These are phyloP conservation scores for Paragyromitra xinjiangensis DNA, from an alignment of 495 filamentous ascomycete genomes.

Conservation along the genomic window DNA sequence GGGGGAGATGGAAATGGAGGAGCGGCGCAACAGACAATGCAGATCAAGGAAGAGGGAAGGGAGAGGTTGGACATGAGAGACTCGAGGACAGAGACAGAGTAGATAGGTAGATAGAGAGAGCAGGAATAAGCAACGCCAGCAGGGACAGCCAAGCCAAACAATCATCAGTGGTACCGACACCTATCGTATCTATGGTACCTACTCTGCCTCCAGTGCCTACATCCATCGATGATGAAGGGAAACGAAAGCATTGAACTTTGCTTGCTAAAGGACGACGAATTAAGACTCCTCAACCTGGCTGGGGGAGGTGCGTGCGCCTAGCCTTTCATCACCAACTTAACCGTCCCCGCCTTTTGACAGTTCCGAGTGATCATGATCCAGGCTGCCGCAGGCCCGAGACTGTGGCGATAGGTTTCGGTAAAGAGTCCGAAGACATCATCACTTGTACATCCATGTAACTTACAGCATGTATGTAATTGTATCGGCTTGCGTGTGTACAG, in stretches of 20 bases:
- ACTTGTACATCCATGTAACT: slow-evolving; percentile 29
- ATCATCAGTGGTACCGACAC: slow-evolving; percentile 8
- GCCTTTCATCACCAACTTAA: slow-evolving; percentile 35
- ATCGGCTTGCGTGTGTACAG: no score
- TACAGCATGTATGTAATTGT: slow-evolving; percentile 12
- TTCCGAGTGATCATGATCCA: slow-evolving; percentile 40
- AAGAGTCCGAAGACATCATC: slow-evolving; percentile 30
- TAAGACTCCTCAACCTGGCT: slow-evolving; percentile 16
- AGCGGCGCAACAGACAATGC: slow-evolving; percentile 38
- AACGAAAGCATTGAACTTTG: slow-evolving; percentile 9
- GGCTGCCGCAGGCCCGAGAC: slow-evolving; percentile 38
- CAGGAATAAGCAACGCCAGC: slow-evolving; percentile 21
- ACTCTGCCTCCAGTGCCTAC: neutral
- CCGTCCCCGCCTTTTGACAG: slow-evolving; percentile 49
- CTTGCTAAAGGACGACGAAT: slow-evolving; percentile 14
- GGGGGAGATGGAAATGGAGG: slow-evolving; percentile 57
- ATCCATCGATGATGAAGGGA: neutral
- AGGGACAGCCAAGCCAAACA: slow-evolving; percentile 30
- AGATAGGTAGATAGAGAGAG: slow-evolving; percentile 21
- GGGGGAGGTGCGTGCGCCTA: slow-evolving; percentile 37
- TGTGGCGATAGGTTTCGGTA: slow-evolving; percentile 40
- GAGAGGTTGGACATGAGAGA: slow-evolving; percentile 27
- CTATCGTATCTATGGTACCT: neutral
- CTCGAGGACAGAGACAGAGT: slow-evolving; percentile 9
- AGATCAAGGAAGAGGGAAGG: slow-evolving; percentile 25